A percentile compares a stretch with the other conserved stretches of the same genome.
Conservation (phyloP, 768 basidiomycete species). For the Hypholoma fasciculare region DNA sequence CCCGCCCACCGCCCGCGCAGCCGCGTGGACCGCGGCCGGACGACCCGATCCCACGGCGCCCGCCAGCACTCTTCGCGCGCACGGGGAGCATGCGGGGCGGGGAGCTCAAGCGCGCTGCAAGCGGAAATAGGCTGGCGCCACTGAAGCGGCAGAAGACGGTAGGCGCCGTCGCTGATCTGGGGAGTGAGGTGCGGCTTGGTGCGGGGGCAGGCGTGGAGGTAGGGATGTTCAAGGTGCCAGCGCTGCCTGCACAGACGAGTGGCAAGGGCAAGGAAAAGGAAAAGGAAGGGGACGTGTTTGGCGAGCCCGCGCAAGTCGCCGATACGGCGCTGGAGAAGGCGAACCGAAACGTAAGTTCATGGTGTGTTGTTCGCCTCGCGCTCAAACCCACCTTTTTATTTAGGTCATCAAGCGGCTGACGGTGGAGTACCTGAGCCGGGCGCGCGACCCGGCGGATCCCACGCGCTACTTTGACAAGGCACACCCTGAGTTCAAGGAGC, state of each 20-base stretch:
- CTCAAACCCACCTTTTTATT: neutral
- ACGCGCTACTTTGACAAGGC: constrained; percentile 35
- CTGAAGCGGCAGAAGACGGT: constrained; percentile 35
- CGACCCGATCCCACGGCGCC: constrained; percentile 75
- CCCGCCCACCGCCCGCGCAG: constrained; percentile 29
- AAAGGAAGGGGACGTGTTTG: constrained; percentile 43
- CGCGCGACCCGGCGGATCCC: constrained; percentile 35
- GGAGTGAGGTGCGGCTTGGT: constrained; percentile 36
- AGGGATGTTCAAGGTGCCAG: constrained; percentile 57
- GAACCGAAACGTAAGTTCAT: constrained; percentile 57
- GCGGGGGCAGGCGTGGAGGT: constrained; percentile 26
- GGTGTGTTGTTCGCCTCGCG: neutral
- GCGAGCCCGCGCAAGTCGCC: constrained; percentile 26
- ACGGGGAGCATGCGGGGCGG: constrained; percentile 17
- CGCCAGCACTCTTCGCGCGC: constrained; percentile 43
- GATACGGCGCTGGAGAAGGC: constrained; percentile 44
- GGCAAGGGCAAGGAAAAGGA: constrained; percentile 43
- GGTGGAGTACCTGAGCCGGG: constrained; percentile 37
- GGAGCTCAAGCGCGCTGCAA: constrained; percentile 32
- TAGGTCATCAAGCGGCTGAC: constrained; percentile 48
- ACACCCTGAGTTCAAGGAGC: constrained; percentile 54
- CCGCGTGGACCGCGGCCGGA: constrained; percentile 54
- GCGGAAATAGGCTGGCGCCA: constrained; percentile 18
- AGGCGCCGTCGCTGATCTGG: constrained; percentile 24
- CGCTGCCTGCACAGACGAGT: constrained; percentile 38